Conservation (phyloP, 495 filamentous ascomycete species). For the Chaetomium cochliodes region DNA sequence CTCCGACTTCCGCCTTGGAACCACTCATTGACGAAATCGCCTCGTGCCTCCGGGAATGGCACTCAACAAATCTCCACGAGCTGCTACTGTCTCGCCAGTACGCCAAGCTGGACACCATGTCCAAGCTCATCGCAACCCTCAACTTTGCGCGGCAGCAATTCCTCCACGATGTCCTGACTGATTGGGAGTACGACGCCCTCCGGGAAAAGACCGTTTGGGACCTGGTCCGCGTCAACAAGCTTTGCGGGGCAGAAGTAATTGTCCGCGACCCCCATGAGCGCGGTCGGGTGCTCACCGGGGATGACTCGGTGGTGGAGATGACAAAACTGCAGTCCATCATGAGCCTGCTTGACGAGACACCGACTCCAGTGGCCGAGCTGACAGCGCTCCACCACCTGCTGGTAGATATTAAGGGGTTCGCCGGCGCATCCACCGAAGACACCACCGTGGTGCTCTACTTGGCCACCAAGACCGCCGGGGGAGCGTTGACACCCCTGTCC, state of each 20-base stretch:
- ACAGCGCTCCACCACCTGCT: conserved; percentile 80
- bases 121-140: conserved; percentile 71
- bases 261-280: conserved; percentile 80
- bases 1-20: conserved; percentile 80
- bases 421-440: conserved; percentile 66
- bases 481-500: conserved; percentile 64
- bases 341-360: conserved; percentile 84
- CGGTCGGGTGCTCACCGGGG: conserved; percentile 83
- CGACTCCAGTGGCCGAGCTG: conserved; percentile 62
- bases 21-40: conserved; percentile 97
- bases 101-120: conserved; percentile 73
- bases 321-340: conserved; percentile 91
- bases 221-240: conserved; percentile 87
- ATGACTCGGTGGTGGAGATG: conserved; percentile 90
- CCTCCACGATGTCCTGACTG: conserved; percentile 87
- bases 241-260: conserved; percentile 87
- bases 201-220: conserved; percentile 92
- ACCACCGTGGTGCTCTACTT: conserved; percentile 79
- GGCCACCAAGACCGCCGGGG: conserved; percentile 63
- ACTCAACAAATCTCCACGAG: conserved; percentile 94
- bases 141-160: conserved; percentile 85
- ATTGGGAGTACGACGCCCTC: conserved; percentile 69
- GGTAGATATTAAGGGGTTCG: conserved; percentile 77
- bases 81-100: conserved; percentile 83
- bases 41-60: conserved; percentile 94